A percentile compares a stretch with the other conserved stretches of the same genome.
These are phyloP conservation scores for Forsythia viridissima DNA, from an alignment of 257 asterid genomes.

Conservation along the genomic window DNA sequence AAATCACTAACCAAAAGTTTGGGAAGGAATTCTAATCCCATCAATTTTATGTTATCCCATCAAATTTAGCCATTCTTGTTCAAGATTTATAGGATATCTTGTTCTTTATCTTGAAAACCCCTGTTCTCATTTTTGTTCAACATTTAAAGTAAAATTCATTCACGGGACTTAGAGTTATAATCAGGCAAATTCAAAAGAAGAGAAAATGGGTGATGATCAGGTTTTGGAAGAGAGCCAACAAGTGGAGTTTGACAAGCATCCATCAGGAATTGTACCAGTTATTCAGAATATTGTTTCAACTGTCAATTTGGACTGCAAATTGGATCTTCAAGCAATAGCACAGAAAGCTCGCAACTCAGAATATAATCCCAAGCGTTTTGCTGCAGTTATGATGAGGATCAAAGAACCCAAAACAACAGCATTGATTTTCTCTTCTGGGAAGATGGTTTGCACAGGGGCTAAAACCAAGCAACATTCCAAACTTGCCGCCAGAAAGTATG, in stretches of 20 bases:
- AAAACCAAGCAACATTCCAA: neutral
- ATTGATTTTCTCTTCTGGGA: slow-evolving; percentile 33
- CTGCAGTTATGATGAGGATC: slow-evolving; percentile 38
- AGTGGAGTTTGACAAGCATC: neutral
- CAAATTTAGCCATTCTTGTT: no score
- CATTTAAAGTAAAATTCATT: no score
- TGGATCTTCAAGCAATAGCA: slow-evolving; percentile 18
- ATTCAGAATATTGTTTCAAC: slow-evolving; percentile 26
- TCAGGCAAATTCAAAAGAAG: no score
- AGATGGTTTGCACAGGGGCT: slow-evolving; percentile 27
- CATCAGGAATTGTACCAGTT: neutral
- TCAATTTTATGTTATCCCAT: no score
- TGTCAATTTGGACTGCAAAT: slow-evolving; percentile 18
- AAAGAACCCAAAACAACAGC: slow-evolving; percentile 36
- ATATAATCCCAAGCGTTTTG: slow-evolving; percentile 25
- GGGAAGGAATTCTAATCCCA: no score
- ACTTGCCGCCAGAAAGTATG: slow-evolving; percentile 15
- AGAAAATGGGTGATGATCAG: neutral
- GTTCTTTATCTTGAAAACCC: no score
- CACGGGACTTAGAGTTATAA: no score
- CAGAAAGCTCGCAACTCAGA: slow-evolving; percentile 16
- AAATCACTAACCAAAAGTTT: no score
- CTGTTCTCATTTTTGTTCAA: no score
- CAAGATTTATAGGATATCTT: no score
- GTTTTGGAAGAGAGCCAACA: neutral